Evolutionary conservation across 2,329 filamentous ascomycete species (phyloP).

Genomic region (Colletotrichum graminicola): DNA sequence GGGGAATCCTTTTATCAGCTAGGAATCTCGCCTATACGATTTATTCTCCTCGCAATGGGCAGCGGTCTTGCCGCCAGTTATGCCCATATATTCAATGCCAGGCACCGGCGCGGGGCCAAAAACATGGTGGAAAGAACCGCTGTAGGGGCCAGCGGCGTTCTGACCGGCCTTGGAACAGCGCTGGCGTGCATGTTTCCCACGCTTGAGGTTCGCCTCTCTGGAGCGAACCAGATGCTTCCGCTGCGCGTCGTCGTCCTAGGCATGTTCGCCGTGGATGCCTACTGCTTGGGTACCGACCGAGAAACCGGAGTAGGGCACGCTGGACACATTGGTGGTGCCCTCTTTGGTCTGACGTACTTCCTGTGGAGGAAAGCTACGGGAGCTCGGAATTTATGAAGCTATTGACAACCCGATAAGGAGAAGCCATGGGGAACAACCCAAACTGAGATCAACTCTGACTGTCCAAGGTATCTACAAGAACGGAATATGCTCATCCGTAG

Average conservation of each 20-base stretch:
- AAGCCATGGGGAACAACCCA: background rate
- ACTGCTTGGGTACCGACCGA: slow-evolving; percentile 27
- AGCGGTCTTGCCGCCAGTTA: slow-evolving; percentile 27
- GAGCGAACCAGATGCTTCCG: slow-evolving; percentile 21
- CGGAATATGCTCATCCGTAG: slow-evolving; percentile 1
- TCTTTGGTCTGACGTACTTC: slow-evolving; percentile 34
- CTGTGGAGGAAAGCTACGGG: slow-evolving; percentile 12
- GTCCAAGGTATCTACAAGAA: slow-evolving; percentile 20
- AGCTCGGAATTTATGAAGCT: slow-evolving; percentile 25
- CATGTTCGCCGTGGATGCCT: slow-evolving; percentile 31
- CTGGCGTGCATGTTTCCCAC: slow-evolving; percentile 34
- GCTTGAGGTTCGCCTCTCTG: slow-evolving; percentile 30
- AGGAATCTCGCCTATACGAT: slow-evolving; percentile 18
- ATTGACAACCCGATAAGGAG: background rate
- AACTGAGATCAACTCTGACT: slow-evolving; percentile 37
- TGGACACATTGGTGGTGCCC: slow-evolving; percentile 32
- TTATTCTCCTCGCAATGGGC: slow-evolving; percentile 25
- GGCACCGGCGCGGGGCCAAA: slow-evolving; percentile 3
- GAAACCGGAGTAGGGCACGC: slow-evolving; percentile 35
- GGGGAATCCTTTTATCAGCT: slow-evolving; percentile 16
- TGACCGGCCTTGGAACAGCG: slow-evolving; percentile 31
- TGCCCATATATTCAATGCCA: slow-evolving; percentile 13
- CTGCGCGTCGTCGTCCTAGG: slow-evolving; percentile 25
- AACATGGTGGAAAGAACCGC: slow-evolving; percentile 10
- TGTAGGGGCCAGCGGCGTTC: slow-evolving; percentile 29